These are phyloP conservation scores for Xylaria sp. DNA, from an alignment of 495 filamentous ascomycete genomes.

Conservation along the genomic window DNA sequence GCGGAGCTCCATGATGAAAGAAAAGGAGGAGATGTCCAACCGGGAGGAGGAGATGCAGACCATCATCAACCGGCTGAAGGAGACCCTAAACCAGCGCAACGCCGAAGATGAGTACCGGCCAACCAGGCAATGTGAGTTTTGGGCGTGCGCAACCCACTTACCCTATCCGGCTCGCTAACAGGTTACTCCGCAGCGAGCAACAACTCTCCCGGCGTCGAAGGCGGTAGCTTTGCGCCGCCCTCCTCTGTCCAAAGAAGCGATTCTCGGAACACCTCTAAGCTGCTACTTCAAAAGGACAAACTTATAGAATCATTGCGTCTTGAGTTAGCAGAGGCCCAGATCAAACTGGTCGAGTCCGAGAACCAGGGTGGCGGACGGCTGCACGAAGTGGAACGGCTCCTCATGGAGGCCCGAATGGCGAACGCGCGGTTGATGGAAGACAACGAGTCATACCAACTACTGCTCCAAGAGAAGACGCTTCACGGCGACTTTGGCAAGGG, in stretches of 20 bases:
- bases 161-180: slow-evolving; percentile 20
- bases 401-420: slow-evolving; percentile 89
- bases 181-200: slow-evolving; percentile 50
- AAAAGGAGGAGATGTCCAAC: slow-evolving; percentile 85
- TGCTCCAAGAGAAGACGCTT: slow-evolving; percentile 90
- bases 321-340: slow-evolving; percentile 92
- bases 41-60: slow-evolving; percentile 88
- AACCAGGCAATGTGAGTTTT: slow-evolving; percentile 73
- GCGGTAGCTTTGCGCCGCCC: slow-evolving; percentile 86
- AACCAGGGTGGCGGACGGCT: slow-evolving; percentile 85
- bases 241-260: slow-evolving; percentile 79
- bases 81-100: slow-evolving; percentile 78
- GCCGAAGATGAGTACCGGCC: slow-evolving; percentile 69
- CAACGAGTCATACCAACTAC: slow-evolving; percentile 95
- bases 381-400: slow-evolving; percentile 83
- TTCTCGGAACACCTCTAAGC: slow-evolving; percentile 83
- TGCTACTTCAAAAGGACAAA: slow-evolving; percentile 93
- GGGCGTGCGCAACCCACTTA: not conserved
- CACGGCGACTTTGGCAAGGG: slow-evolving; percentile 90
- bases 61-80: slow-evolving; percentile 88
- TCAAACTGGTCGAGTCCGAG: slow-evolving; percentile 93
- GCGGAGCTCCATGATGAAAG: slow-evolving; percentile 82
- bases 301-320: slow-evolving; percentile 90
- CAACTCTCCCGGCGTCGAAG: slow-evolving; percentile 64
- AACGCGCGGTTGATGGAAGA: slow-evolving; percentile 97